Base-by-base conservation (phyloP, 192 early-diverging fungal genomes). In the Gaertneriomyces semiglobifer region DNA sequence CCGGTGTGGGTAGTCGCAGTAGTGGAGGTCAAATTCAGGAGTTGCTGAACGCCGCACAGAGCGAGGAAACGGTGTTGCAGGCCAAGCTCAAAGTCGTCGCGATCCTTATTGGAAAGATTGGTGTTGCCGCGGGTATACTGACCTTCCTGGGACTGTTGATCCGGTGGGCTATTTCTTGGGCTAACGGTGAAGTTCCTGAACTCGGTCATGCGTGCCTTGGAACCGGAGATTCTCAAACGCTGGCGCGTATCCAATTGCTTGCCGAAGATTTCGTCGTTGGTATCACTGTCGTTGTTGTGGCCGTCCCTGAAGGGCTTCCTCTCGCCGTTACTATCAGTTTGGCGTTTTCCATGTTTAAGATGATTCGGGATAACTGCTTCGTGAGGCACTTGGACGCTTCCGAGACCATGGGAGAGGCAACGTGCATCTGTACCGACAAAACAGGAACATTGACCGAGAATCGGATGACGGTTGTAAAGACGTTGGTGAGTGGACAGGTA, bases 321-420 rank as follows among this genome's bases (percentile, higher is more conserved):
- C 77, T 86, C n/a, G 84, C 84, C 14, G 84, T 86, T 18, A 86
- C 84, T 10, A 78, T 86, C 44, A 79, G 81, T 16, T 68, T 86
- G 4, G 79, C 84, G 25, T 80, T 84, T 58, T 79, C 77, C 60
- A 86, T 86, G 84, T 86, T 86, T 74, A 84, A 84, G 59, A 86
- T 86, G 84, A 86, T 86, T 48, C 58, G 75, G 47, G 84, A 86
- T 63, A 81, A 81, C n/a, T 86, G 84, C 66, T 86, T 86, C 58
- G 84, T 86, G 8, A 69, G 84, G 20, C 84, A 86, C 59, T 63
- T 86, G 54, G 79, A 83, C 58, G 84, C 84, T 3, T 82, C 80
- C 9, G 84, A 86, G 63, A 86, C 84, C 1, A 86, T 86, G 84
- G 84, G 84, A 19, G 77, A 86, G 62, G 84, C 84, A 18, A 86